phyloP scores from a whole-genome alignment of 225 moss, liverwort and hornwort species.

The Takakia lepidozioides region DNA sequence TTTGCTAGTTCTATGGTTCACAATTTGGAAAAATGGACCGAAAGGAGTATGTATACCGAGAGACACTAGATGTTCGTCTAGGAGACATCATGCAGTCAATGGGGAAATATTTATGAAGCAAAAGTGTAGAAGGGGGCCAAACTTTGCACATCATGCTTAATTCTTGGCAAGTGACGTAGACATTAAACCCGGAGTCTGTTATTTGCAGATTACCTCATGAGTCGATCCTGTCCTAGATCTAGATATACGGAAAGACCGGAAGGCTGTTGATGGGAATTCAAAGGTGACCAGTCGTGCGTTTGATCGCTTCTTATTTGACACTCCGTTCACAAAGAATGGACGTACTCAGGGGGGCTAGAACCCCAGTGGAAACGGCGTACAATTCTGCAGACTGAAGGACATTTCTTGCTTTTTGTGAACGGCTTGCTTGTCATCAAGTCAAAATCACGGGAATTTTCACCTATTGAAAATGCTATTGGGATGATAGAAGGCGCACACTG shows the following conservation, averaged over 20 bases:
- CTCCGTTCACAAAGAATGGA: constrained; percentile 96
- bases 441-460: constrained; percentile 86
- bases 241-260: constrained; percentile 73
- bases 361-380: constrained; percentile 97
- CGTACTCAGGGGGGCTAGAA: constrained; percentile 90
- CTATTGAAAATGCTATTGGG: constrained; percentile 97
- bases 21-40: constrained; percentile 87
- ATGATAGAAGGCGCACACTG: constrained; percentile 91
- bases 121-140: constrained; percentile 74
- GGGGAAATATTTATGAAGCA: constrained; percentile 83
- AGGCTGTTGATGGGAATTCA: constrained; percentile 36
- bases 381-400: constrained; percentile 72
- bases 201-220: constrained; percentile 95
- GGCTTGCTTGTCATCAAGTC: constrained; percentile 86
- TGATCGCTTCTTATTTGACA: constrained; percentile 87
- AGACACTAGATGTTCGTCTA: constrained; percentile 92
- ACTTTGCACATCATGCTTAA: constrained; percentile 95
- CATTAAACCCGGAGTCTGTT: constrained; percentile 90
- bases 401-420: constrained; percentile 85
- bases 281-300: constrained; percentile 63
- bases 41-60: constrained; percentile 97
- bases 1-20: constrained; percentile 91
- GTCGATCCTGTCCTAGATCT: constrained; percentile 87
- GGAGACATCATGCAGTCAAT: constrained; percentile 96
- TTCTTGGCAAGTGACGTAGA: constrained; percentile 93